These are phyloP conservation scores for Ceratobasidium sp. DNA, from an alignment of 1,284 basidiomycete genomes.

Conservation along the genomic window DNA sequence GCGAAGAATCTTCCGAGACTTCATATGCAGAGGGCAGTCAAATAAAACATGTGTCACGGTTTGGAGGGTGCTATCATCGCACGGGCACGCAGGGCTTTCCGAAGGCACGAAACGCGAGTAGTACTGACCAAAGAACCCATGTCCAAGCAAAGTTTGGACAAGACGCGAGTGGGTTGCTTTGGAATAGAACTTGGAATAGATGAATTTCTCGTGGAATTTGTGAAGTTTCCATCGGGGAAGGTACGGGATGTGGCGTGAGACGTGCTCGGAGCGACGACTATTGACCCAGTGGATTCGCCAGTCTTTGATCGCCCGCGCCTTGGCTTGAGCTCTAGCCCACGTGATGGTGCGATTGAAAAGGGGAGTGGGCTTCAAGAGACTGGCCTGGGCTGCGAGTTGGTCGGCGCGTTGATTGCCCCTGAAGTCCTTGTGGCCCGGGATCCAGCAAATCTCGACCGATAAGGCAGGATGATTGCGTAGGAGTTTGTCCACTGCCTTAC, in stretches of 20 bases:
- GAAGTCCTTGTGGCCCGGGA: constrained; percentile 20
- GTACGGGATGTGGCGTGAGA: background rate
- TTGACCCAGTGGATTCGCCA: background rate
- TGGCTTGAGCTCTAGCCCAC: background rate
- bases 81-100: background rate
- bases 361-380: background rate
- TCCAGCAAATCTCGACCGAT: constrained; percentile 29
- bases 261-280: background rate
- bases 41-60: background rate
- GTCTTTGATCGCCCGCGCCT: background rate
- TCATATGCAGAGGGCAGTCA: background rate
- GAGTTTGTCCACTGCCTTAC: background rate
- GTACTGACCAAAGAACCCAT: constrained; percentile 1
- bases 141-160: background rate
- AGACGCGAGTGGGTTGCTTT: background rate
- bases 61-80: background rate
- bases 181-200: background rate
- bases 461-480: background rate
- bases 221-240: background rate
- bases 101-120: background rate
- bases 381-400: background rate
- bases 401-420: background rate
- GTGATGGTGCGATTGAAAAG: constrained; percentile 1
- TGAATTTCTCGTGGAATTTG: background rate
- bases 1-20: too few species aligned